Conservation (phyloP, 2,329 filamentous ascomycete species). For the Cytospora piceicola region DNA sequence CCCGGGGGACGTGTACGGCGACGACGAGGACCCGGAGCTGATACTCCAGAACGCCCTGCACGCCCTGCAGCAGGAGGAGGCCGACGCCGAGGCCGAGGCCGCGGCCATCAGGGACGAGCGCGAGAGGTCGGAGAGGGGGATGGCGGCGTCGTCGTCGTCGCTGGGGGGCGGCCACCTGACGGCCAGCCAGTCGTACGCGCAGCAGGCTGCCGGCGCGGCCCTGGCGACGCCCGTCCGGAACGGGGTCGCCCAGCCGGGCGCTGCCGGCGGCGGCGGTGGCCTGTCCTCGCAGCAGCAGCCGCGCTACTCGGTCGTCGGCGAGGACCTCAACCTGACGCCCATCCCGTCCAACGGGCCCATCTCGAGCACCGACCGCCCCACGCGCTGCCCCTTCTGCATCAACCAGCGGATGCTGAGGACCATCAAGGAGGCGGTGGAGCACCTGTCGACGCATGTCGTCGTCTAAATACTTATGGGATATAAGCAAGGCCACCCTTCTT, state of each 20-base stretch:
- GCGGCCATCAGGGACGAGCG: constrained; percentile 58
- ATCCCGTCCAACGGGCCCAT: constrained; percentile 55
- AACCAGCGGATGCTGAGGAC: constrained; percentile 64
- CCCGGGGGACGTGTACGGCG: constrained; percentile 42
- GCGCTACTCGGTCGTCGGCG: constrained; percentile 36
- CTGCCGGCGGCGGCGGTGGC: constrained; percentile 14
- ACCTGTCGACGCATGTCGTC: constrained; percentile 64
- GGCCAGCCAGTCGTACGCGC: constrained; percentile 23
- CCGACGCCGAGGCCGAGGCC: constrained; percentile 61
- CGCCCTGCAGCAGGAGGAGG: constrained; percentile 62
- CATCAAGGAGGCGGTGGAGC: constrained; percentile 65
- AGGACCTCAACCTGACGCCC: constrained; percentile 58
- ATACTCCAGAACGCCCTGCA: constrained; percentile 63
- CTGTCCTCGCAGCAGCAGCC: constrained; percentile 1
- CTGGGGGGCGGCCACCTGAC: constrained; percentile 31
- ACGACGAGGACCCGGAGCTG: constrained; percentile 60
- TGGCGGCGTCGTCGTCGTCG: constrained; percentile 34
- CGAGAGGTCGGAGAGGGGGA: constrained; percentile 51
- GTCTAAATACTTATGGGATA: constrained; percentile 42
- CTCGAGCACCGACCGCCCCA: constrained; percentile 51
- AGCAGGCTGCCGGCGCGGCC: constrained; percentile 34
- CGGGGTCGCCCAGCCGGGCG: constrained; percentile 20
- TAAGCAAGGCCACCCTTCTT: too few species aligned
- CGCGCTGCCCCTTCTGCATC: constrained; percentile 64
- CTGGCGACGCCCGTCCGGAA: constrained; percentile 32